A percentile compares a stretch with the other conserved stretches of the same genome.
Evolutionary conservation across 441 rosid species (phyloP).

Genomic region (Croton setiger): DNA sequence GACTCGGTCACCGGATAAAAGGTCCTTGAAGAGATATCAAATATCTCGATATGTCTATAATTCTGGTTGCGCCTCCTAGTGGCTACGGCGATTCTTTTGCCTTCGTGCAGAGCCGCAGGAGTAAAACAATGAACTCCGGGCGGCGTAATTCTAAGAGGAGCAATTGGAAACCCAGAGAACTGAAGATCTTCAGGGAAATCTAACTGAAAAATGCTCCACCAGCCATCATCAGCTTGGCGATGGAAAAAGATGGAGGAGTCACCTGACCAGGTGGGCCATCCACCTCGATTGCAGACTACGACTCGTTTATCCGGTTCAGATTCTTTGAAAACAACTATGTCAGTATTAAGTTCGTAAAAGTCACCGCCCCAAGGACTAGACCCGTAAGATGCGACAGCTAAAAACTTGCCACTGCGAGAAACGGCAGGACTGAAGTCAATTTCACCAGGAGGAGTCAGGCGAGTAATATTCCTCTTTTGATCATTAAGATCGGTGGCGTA

Average conservation of each 20-base stretch:
- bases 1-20: constrained; percentile 48
- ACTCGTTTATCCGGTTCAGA: constrained; percentile 49
- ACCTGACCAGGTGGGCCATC: constrained; percentile 83
- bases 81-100: constrained; percentile 59
- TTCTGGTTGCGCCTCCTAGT: constrained; percentile 48
- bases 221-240: constrained; percentile 69
- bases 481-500: constrained; percentile 32
- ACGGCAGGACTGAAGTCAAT: constrained; percentile 72
- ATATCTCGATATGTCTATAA: constrained; percentile 67
- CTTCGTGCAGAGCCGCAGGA: constrained; percentile 66
- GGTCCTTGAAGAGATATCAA: constrained; percentile 34
- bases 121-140: constrained; percentile 87
- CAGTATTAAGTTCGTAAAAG: constrained; percentile 62
- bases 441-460: constrained; percentile 51
- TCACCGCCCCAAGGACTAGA: constrained; percentile 74
- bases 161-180: constrained; percentile 27
- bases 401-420: constrained; percentile 45
- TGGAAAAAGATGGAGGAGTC: constrained; percentile 71
- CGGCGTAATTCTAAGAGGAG: constrained; percentile 62
- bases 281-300: constrained; percentile 52
- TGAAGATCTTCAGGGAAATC: constrained; percentile 32
- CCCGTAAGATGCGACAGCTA: constrained; percentile 72
- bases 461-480: constrained; percentile 16
- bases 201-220: constrained; percentile 77
- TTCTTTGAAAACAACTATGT: constrained; percentile 48